phyloP scores from a whole-genome alignment of 306 rosid genomes.

The Erythrophleum fordii region DNA sequence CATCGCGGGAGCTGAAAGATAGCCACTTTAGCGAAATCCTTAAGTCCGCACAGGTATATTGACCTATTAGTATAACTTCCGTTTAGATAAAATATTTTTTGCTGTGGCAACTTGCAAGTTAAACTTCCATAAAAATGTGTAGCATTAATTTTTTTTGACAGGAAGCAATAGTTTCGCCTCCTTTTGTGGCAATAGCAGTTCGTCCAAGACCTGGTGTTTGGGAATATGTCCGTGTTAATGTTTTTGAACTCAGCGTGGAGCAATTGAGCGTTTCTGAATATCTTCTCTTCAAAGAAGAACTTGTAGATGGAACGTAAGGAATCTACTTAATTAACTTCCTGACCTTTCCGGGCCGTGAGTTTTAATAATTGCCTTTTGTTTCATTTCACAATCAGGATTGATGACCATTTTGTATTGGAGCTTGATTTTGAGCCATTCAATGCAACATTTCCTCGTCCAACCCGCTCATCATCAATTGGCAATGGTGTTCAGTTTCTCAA shows the following conservation, averaged over 20 bases:
- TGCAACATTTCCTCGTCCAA: constrained; percentile 84
- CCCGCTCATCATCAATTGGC: constrained; percentile 90
- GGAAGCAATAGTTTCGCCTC: constrained; percentile 51
- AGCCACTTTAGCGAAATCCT: constrained; percentile 53
- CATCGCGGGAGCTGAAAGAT: constrained; percentile 41
- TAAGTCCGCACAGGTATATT: constrained; percentile 53
- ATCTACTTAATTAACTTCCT: constrained; percentile 19
- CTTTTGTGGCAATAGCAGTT: constrained; percentile 33
- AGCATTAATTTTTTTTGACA: constrained; percentile 41
- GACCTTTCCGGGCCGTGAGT: not conserved
- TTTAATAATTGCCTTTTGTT: not conserved
- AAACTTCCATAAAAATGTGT: constrained; percentile 1
- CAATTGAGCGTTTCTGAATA: constrained; percentile 84
- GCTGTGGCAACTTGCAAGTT: not conserved
- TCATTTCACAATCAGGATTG: constrained; percentile 43
- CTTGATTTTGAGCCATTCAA: constrained; percentile 96
- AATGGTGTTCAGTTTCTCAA: constrained; percentile 98
- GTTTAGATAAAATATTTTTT: not conserved
- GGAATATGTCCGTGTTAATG: constrained; percentile 87
- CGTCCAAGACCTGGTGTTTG: constrained; percentile 36
- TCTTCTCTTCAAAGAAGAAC: constrained; percentile 86
- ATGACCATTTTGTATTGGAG: constrained; percentile 62
- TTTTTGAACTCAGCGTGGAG: constrained; percentile 81
- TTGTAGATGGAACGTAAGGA: constrained; percentile 70
- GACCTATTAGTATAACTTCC: not conserved